phyloP scores from a whole-genome alignment of 2,329 filamentous ascomycete species.

The Monosporascus sp. region DNA sequence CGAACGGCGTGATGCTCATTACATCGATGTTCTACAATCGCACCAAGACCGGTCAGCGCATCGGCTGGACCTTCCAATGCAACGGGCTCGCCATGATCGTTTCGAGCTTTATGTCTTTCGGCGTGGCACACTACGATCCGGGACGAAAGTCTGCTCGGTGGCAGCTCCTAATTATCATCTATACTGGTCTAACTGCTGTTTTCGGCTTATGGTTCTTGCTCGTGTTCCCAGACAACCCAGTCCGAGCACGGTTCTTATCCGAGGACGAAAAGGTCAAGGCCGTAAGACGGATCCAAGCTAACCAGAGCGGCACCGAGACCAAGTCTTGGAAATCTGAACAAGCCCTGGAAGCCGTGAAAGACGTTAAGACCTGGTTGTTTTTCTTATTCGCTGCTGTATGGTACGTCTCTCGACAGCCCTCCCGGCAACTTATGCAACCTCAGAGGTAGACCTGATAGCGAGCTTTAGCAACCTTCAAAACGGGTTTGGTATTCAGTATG shows the following conservation, averaged over 20 bases:
- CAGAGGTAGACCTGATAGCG: neutral
- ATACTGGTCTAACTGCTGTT: neutral
- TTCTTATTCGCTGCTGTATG: constrained; percentile 3
- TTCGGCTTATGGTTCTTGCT: neutral
- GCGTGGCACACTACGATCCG: constrained; percentile 1
- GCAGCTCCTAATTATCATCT: constrained; percentile 4
- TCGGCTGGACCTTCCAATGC: constrained; percentile 4
- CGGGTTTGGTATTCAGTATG: constrained; percentile 1
- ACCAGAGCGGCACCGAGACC: constrained; percentile 6
- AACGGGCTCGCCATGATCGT: constrained; percentile 1
- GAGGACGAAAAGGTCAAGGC: constrained; percentile 2
- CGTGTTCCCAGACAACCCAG: constrained; percentile 3
- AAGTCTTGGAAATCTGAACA: constrained; percentile 4
- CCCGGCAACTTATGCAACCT: neutral
- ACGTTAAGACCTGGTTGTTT: constrained; percentile 4
- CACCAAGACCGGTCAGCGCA: constrained; percentile 3
- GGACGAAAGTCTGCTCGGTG: neutral
- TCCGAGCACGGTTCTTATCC: constrained; percentile 2
- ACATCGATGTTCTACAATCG: constrained; percentile 6
- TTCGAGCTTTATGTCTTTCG: constrained; percentile 1
- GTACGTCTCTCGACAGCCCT: neutral
- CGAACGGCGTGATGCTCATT: constrained; percentile 1
- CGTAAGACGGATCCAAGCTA: constrained; percentile 2
- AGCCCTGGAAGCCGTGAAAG: constrained; percentile 1
- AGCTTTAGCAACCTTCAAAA: constrained; percentile 3